Evolutionary conservation across 345 rosid genomes (phyloP), one percentile per base, ranked within the genome.

Genomic region (Firmiana major): DNA sequence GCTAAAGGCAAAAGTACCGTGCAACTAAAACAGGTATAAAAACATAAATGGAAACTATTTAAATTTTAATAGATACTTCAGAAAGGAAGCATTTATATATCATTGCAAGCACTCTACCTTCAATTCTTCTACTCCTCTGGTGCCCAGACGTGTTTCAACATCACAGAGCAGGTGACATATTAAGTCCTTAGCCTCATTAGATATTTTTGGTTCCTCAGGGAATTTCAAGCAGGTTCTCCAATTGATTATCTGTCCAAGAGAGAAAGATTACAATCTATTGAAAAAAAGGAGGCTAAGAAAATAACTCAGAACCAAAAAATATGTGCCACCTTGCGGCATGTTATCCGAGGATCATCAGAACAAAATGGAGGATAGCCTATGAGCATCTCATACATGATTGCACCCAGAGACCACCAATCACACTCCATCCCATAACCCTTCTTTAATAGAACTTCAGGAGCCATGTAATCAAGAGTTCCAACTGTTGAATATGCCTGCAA

Each of bases 371-470:
- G 98, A 87, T 96, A 96, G 70, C 99, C 99, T 73, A 93, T 79
- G 71, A 96, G 88, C 99, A 96, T 96, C 87, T 96, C 99, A 79
- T 90, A 96, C 92, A 93, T 84, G 85, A 96, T 93, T 83, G 98
- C 98, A 36, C 99, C 98, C 54, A 96, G 88, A 71, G 99, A 96
- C 99, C 99, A 96, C 99, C 99, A 96, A 83, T 96, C 98, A 63
- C 99, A 96, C 84, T 96, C 97, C 85, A 92, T 91, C 69, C 99
- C 98, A 82, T 95, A 95, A 69, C 98, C 99, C 89, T 91, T 93
- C 90, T 95, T 95, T 36, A 95, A 83, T 69, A 95, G 83, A 64
- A 95, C 98, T 88, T 95, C 98, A 73, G 99, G 99, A 58, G 99
- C 98, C 99, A 95, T 93, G 88, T 95, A 95, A 82, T 95, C 97